Percentiles rank a stretch among this genome's conserved stretches.
Evolutionary conservation across 176 grass and related monocot genomes (phyloP).

Genomic region (Oryza glaberrima): DNA sequence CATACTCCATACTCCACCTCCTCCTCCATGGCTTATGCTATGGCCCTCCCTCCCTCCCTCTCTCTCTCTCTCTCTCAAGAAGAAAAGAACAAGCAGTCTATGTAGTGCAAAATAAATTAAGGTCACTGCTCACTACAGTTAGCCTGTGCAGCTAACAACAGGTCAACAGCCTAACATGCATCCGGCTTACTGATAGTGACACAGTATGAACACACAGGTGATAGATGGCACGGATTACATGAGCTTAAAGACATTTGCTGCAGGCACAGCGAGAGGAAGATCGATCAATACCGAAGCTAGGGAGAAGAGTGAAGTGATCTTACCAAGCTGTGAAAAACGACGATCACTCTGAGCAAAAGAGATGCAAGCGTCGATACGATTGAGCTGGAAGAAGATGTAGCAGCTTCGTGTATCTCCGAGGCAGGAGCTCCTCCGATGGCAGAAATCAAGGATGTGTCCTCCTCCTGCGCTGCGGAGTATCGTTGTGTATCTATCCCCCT

Average conservation of each 20-base stretch:
- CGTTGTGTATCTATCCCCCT: background rate
- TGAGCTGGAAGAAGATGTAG: background rate
- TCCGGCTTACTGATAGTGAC: background rate
- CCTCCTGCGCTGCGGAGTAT: background rate
- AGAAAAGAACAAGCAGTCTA: background rate
- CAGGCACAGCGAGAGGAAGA: background rate
- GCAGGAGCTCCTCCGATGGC: background rate
- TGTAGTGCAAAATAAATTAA: background rate
- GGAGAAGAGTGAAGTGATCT: background rate
- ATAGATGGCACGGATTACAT: background rate
- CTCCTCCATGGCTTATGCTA: background rate
- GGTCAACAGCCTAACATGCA: background rate
- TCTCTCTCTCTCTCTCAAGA: background rate
- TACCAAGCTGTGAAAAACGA: background rate
- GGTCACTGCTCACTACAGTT: background rate
- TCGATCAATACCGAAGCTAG: background rate
- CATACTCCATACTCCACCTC: slow-evolving; percentile 23
- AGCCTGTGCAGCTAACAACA: slow-evolving; percentile 8
- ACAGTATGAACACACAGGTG: background rate
- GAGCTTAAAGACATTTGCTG: background rate
- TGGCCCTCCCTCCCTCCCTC: background rate
- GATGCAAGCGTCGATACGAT: background rate
- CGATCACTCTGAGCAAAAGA: background rate
- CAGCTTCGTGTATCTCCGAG: background rate
- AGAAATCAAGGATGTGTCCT: background rate